Conservation (phyloP, 257 asterid species). For the Fraxinus cuspidata region DNA sequence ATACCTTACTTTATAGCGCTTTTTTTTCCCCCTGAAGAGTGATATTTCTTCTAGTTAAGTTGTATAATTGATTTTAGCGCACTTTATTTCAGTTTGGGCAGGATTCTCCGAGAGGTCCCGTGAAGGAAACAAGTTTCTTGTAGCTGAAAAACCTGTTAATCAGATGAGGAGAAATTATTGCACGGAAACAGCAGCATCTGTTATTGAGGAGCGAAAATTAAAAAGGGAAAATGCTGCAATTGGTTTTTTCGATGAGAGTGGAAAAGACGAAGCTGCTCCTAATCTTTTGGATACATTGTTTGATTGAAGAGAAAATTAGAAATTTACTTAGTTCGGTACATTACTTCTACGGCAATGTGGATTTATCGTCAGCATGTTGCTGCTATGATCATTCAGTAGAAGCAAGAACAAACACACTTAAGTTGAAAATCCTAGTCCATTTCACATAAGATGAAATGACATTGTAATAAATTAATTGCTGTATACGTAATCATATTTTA, state of each 20-base stretch:
- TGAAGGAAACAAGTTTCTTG: constrained; percentile 86
- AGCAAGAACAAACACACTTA: neutral
- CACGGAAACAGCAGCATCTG: constrained; percentile 70
- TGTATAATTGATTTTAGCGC: constrained; percentile 2
- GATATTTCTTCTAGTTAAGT: neutral
- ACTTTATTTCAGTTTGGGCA: constrained; percentile 77
- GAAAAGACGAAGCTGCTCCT: constrained; percentile 59
- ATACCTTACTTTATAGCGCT: neutral
- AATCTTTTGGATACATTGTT: constrained; percentile 73
- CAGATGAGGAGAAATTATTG: constrained; percentile 52
- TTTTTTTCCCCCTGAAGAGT: neutral
- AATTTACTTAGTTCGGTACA: neutral
- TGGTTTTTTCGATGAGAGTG: constrained; percentile 57
- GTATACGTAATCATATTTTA: neutral
- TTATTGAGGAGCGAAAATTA: constrained; percentile 75
- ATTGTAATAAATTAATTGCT: neutral
- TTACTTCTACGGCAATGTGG: neutral
- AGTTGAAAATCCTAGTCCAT: neutral
- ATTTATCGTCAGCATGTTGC: constrained; percentile 6
- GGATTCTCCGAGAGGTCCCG: constrained; percentile 92
- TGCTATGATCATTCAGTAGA: neutral
- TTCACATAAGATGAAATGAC: neutral
- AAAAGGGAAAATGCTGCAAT: constrained; percentile 56
- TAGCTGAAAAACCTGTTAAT: constrained; percentile 73
- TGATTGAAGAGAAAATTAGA: constrained; percentile 19